phyloP scores from a whole-genome alignment of 1,284 basidiomycete genomes.

The Pyrrhoderma lamaoense region DNA sequence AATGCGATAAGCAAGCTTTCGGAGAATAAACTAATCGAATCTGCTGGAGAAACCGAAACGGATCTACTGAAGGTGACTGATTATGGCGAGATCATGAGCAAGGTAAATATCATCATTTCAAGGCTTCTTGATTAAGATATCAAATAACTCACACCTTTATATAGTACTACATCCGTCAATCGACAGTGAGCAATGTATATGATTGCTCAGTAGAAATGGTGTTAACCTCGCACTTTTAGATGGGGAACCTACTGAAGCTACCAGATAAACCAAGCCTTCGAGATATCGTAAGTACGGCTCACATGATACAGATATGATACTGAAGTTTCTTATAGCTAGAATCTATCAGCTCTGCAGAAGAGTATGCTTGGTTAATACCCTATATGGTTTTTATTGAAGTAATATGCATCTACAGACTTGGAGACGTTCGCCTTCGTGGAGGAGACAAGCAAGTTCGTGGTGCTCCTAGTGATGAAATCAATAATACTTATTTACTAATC shows the following conservation, averaged over 20 bases:
- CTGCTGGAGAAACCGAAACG: slow-evolving; percentile 28
- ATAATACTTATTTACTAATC: background rate
- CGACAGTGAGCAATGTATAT: slow-evolving; percentile 16
- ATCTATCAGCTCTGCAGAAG: slow-evolving; percentile 55
- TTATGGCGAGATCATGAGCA: slow-evolving; percentile 81
- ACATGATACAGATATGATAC: slow-evolving; percentile 4
- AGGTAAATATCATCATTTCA: slow-evolving; percentile 35
- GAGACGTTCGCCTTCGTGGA: slow-evolving; percentile 54
- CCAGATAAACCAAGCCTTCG: slow-evolving; percentile 45
- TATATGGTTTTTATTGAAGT: slow-evolving; percentile 3
- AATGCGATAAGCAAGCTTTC: slow-evolving; percentile 56
- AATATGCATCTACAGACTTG: slow-evolving; percentile 33
- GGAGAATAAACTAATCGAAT: slow-evolving; percentile 48
- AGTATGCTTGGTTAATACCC: slow-evolving; percentile 52
- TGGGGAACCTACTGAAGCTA: slow-evolving; percentile 57
- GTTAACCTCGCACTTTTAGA: slow-evolving; percentile 35
- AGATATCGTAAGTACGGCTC: slow-evolving; percentile 48
- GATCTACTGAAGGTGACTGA: slow-evolving; percentile 53
- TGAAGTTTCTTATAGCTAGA: slow-evolving; percentile 44
- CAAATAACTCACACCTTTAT: background rate
- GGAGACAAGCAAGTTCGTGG: slow-evolving; percentile 59
- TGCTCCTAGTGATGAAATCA: background rate
- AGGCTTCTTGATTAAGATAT: background rate
- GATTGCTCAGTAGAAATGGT: background rate
- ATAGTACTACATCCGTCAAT: slow-evolving; percentile 67